Base-by-base conservation (phyloP, 495 filamentous ascomycete species). In the Echria macrotheca region DNA sequence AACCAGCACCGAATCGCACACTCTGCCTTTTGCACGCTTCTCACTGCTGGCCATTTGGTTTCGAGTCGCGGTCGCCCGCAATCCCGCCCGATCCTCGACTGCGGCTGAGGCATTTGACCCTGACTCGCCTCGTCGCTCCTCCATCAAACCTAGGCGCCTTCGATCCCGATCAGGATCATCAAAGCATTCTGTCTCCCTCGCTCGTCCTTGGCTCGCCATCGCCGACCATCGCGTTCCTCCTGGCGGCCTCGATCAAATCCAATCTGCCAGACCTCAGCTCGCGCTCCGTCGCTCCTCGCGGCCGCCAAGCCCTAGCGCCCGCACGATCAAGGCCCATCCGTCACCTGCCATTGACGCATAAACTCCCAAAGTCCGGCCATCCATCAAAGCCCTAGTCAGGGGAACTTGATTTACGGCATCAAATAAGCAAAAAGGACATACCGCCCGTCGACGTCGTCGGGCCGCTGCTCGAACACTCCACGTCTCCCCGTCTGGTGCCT, bases 21-120 rank as follows among this genome's bases (percentile, higher is more conserved):
- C 45, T 12, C 17, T 36, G 23, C 33, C 28, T 19, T 28, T 35
- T 47, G 21, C 15, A 21, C 26, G n/a, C 33, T 33, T 52, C 29
- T 49, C 26, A 28, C 41, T 25, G 12, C 14, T 25, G 15, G n/a
- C 26, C 32, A 19, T 11, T 18, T 14, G 22, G 8, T 9, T 19
- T 43, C 47, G 38, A 42, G 4, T 24, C 19, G n/a, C 40, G 17
- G 29, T 14, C 33, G 37, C 28, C 17, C 12, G 9, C n/a, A 18
- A 32, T 50, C 24, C 17, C 28, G 25, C 33, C 47, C 23, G 39
- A 47, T 42, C 49, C 32, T 53, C 26, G 37, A 49, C 49, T 47
- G 53, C 57, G 53, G 46, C 62, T 65, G 62, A 61, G 62, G 62
- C 55, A 65, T 65, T 65, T 65, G 57, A 47, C 39, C 47, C 12